Percentiles rank a stretch among this genome's conserved stretches.
Evolutionary conservation across 2,329 filamentous ascomycete genomes (phyloP).

Genomic region (Cytospora piceicola): DNA sequence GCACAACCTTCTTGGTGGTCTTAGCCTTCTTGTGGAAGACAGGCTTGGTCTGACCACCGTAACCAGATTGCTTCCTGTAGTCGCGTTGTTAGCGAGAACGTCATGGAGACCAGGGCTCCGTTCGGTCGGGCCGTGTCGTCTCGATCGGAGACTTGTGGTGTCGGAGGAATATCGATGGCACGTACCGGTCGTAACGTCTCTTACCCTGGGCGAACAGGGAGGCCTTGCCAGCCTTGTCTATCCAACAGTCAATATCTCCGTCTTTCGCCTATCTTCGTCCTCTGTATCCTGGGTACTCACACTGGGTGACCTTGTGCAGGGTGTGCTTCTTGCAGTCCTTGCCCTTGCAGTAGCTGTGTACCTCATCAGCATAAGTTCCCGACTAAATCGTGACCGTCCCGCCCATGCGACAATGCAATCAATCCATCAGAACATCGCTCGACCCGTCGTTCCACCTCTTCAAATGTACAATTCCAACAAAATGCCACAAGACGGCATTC

Average conservation of each 20-base stretch:
- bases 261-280: neutral
- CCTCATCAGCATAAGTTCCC: conserved; percentile 22
- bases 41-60: conserved; percentile 99
- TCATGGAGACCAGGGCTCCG: neutral
- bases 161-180: conserved; percentile 15
- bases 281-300: conserved; percentile 10
- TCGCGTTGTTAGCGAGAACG: conserved; percentile 13
- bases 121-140: neutral
- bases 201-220: conserved; percentile 76
- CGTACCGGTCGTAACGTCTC: conserved; percentile 88
- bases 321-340: conserved; percentile 81
- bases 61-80: conserved; percentile 63
- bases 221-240: conserved; percentile 66
- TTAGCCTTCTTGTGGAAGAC: conserved; percentile 99
- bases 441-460: neutral
- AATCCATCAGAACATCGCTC: conserved; percentile 49
- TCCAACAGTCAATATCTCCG: conserved; percentile 17
- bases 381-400: conserved; percentile 12
- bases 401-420: conserved; percentile 42
- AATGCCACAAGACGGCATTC: neutral
- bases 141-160: neutral
- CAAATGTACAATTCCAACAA: neutral
- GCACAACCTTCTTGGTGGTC: conserved; percentile 99
- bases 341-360: conserved; percentile 73
- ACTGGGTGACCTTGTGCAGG: conserved; percentile 82